These are phyloP conservation scores for Erodium trifolium DNA, from an alignment of 441 rosid species.

Conservation along the genomic window DNA sequence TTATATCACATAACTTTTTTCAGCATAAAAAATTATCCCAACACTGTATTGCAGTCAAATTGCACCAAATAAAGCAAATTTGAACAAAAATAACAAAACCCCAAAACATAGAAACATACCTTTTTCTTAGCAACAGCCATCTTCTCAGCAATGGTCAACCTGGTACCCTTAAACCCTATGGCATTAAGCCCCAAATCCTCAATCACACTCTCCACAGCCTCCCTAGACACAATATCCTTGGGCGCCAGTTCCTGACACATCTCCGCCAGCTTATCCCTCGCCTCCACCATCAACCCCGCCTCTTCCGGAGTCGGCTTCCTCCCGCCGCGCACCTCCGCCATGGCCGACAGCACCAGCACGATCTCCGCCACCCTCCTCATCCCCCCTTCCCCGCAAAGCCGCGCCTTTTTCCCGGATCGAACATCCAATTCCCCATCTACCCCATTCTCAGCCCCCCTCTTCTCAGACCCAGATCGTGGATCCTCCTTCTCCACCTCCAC, in stretches of 20 bases:
- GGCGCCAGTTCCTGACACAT: constrained; percentile 51
- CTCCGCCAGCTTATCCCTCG: constrained; percentile 55
- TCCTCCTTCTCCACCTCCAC: not conserved
- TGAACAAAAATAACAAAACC: not conserved
- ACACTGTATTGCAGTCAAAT: not conserved
- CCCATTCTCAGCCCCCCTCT: constrained; percentile 31
- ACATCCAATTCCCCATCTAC: constrained; percentile 15
- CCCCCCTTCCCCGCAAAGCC: constrained; percentile 24
- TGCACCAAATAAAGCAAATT: not conserved
- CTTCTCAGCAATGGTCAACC: constrained; percentile 65
- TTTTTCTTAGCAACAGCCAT: constrained; percentile 47
- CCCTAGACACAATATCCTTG: constrained; percentile 47
- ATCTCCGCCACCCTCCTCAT: constrained; percentile 74
- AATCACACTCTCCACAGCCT: constrained; percentile 49
- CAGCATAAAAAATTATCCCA: not conserved
- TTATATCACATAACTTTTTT: not conserved
- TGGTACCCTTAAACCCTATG: constrained; percentile 45
- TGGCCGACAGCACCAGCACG: constrained; percentile 66
- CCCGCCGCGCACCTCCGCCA: constrained; percentile 66
- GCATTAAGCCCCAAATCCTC: constrained; percentile 75
- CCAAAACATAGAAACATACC: constrained; percentile 30
- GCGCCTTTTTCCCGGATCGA: constrained; percentile 35
- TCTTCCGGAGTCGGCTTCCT: constrained; percentile 56
- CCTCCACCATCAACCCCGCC: constrained; percentile 62
- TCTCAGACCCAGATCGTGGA: constrained; percentile 17